These are phyloP conservation scores for Exophiala spinifera DNA, from an alignment of 2,329 filamentous ascomycete genomes.

Conservation along the genomic window DNA sequence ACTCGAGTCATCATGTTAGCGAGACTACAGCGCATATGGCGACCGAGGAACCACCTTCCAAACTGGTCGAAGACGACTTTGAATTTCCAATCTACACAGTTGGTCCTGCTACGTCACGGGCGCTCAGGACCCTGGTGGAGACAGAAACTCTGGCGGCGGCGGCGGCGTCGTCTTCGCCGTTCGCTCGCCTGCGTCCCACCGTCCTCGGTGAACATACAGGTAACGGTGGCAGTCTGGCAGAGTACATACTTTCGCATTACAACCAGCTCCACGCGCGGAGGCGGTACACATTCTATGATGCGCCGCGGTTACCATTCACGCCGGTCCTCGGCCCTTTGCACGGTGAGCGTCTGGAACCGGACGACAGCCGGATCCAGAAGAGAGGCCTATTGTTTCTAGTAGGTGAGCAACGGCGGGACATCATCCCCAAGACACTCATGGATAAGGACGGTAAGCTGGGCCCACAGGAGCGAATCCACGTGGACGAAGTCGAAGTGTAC, in stretches of 20 bases:
- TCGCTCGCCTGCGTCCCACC: conserved; percentile 45
- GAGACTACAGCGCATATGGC: not conserved
- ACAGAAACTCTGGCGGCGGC: conserved; percentile 20
- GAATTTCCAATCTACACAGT: conserved; percentile 45
- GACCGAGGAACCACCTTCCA: not conserved
- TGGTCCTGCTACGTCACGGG: conserved; percentile 57
- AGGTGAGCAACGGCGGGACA: conserved; percentile 82
- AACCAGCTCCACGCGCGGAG: conserved; percentile 35
- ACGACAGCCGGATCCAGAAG: not conserved
- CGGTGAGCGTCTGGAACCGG: conserved; percentile 11
- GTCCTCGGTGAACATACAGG: conserved; percentile 80
- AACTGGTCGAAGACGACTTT: conserved; percentile 5
- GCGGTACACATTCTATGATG: conserved; percentile 17
- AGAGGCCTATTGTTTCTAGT: conserved; percentile 78
- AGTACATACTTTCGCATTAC: conserved; percentile 78
- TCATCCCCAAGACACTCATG: conserved; percentile 80
- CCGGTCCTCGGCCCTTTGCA: conserved; percentile 28
- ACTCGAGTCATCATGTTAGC: not conserved
- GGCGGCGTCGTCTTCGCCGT: conserved; percentile 9
- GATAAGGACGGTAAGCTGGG: conserved; percentile 46
- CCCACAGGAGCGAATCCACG: conserved; percentile 53
- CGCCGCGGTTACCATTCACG: conserved; percentile 26
- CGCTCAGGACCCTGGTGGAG: conserved; percentile 55
- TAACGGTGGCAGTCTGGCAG: conserved; percentile 75
- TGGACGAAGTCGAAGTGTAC: conserved; percentile 82